Conservation (phyloP, 2,329 filamentous ascomycete genomes). For the Claviceps sp. region DNA sequence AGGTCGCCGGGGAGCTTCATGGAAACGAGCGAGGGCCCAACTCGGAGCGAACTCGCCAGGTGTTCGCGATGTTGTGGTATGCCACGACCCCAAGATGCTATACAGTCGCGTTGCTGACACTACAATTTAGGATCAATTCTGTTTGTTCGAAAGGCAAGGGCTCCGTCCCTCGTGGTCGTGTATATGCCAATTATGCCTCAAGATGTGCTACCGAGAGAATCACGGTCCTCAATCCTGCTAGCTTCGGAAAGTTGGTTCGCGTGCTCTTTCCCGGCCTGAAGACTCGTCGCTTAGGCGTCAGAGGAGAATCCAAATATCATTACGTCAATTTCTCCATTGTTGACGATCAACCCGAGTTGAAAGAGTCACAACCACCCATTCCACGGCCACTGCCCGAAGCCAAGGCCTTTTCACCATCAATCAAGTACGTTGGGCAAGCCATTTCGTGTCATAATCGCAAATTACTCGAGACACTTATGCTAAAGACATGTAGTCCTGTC, state of each 20-base stretch:
- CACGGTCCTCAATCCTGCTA: slow-evolving; percentile 89
- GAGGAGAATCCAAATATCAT: slow-evolving; percentile 97
- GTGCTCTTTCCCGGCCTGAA: slow-evolving; percentile 93
- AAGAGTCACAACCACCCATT: slow-evolving; percentile 31
- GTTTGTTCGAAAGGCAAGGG: slow-evolving; percentile 63
- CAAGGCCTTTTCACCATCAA: slow-evolving; percentile 32
- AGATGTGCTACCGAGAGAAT: slow-evolving; percentile 88
- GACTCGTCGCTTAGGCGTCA: slow-evolving; percentile 79
- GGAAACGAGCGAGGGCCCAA: slow-evolving; percentile 69
- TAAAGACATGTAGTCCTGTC: slow-evolving; percentile 19
- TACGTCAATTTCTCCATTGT: slow-evolving; percentile 58
- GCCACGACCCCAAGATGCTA: slow-evolving; percentile 14
- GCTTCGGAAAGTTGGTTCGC: slow-evolving; percentile 91
- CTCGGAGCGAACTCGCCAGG: slow-evolving; percentile 70
- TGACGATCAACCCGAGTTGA: slow-evolving; percentile 40
- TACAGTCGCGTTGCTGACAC: slow-evolving; percentile 1
- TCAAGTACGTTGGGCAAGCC: slow-evolving; percentile 27
- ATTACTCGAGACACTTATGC: background rate
- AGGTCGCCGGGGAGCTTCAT: slow-evolving; percentile 63
- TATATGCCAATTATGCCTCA: slow-evolving; percentile 91
- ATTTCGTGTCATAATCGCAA: background rate
- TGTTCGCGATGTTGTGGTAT: slow-evolving; percentile 83
- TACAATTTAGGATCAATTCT: slow-evolving; percentile 48
- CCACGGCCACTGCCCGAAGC: slow-evolving; percentile 36
- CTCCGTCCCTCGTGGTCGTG: slow-evolving; percentile 81